Percentiles rank a stretch among this genome's conserved stretches.
Conservation (phyloP, 768 basidiomycete species). For the Panaeolus papilionaceus region DNA sequence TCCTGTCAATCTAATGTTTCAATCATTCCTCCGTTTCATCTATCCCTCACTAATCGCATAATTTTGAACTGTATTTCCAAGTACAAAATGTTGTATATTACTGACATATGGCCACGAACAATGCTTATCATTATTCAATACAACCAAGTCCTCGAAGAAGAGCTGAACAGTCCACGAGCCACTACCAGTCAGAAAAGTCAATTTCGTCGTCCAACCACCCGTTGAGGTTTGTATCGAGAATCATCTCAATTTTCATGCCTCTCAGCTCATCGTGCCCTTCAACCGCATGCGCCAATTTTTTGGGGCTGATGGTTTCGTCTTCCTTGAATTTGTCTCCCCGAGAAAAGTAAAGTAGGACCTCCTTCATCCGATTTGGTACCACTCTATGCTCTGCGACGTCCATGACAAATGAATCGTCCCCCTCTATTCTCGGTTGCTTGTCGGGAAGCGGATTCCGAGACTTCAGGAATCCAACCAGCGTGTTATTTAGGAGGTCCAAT, state of each 20-base stretch:
- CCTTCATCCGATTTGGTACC: neutral
- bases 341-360: neutral
- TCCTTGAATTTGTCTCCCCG: neutral
- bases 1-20: slow-evolving; percentile 33
- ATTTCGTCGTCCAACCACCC: slow-evolving; percentile 4
- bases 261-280: neutral
- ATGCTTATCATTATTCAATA: no score
- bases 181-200: slow-evolving; percentile 4
- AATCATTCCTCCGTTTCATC: neutral
- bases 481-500: neutral
- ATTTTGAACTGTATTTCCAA: no score
- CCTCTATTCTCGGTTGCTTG: no score
- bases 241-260: neutral
- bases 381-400: neutral
- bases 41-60: no score
- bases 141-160: no score
- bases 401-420: neutral
- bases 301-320: neutral
- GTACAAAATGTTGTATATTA: no score
- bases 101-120: no score
- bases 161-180: no score
- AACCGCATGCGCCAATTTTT: neutral
- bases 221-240: neutral
- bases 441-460: neutral
- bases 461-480: neutral